phyloP scores from a whole-genome alignment of 2,329 filamentous ascomycete genomes.

The Venturia asperata region DNA sequence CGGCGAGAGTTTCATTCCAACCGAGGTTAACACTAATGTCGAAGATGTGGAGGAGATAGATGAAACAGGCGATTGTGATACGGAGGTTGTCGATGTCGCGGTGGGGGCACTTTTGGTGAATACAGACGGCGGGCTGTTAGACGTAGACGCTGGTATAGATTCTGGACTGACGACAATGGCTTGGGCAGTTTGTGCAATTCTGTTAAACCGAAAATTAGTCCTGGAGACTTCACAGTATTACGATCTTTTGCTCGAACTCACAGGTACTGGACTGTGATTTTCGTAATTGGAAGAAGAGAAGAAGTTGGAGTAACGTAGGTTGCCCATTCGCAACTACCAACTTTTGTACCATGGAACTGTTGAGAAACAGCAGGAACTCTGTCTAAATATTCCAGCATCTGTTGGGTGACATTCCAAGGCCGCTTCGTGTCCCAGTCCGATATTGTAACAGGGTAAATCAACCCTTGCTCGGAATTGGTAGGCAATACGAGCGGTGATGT shows the following conservation, averaged over 20 bases:
- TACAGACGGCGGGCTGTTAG: background rate
- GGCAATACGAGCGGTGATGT: background rate
- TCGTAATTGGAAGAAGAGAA: background rate
- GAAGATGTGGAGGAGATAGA: background rate
- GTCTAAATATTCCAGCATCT: conserved; percentile 4
- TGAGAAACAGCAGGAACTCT: background rate
- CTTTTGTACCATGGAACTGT: conserved; percentile 3
- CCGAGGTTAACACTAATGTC: too few species aligned
- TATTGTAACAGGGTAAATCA: background rate
- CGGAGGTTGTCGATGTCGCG: background rate
- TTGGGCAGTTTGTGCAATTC: background rate
- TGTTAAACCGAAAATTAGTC: background rate
- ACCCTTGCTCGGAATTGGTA: background rate
- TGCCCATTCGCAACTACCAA: background rate
- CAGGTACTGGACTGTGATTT: conserved; percentile 3
- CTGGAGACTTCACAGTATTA: background rate
- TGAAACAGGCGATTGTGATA: background rate
- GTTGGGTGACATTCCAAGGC: conserved; percentile 6
- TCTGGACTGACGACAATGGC: background rate
- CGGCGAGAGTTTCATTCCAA: too few species aligned
- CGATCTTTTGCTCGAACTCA: background rate
- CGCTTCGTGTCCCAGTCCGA: background rate
- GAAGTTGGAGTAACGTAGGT: background rate
- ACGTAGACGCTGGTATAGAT: background rate
- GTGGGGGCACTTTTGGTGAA: background rate